Evolutionary conservation across 129 eudicot species (phyloP).

Genomic region (Erigeron canadensis): DNA sequence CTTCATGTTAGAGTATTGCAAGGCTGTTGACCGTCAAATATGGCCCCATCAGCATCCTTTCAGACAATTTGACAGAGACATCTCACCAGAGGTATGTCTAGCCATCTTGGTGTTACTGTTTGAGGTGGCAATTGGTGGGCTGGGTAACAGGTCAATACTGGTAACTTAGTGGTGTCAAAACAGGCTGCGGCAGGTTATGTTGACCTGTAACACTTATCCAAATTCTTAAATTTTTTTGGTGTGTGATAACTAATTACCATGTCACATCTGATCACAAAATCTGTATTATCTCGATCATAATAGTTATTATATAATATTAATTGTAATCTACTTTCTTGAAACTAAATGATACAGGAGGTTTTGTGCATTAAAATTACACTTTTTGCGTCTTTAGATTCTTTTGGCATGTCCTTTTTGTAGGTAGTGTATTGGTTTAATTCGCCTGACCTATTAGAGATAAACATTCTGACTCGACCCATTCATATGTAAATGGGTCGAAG

Average conservation of each 20-base stretch:
- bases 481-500: slow-evolving; percentile 8
- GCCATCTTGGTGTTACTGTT: slow-evolving; percentile 7
- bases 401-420: not conserved
- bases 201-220: not conserved
- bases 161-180: not conserved
- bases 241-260: not conserved
- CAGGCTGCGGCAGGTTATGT: not conserved
- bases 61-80: slow-evolving; percentile 88
- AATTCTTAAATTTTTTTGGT: not conserved
- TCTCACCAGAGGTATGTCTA: slow-evolving; percentile 69
- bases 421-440: not conserved
- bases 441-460: not conserved
- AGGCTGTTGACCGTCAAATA: slow-evolving; percentile 97
- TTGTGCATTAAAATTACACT: not conserved
- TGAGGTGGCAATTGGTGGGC: not conserved
- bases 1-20: slow-evolving; percentile 94
- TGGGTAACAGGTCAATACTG: slow-evolving; percentile 8
- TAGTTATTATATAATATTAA: not conserved
- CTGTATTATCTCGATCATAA: not conserved
- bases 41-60: slow-evolving; percentile 99
- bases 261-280: not conserved
- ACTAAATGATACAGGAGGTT: not conserved
- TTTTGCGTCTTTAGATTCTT: not conserved
- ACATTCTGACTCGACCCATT: not conserved
- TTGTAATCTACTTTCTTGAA: not conserved